Percentiles rank a stretch among this genome's conserved stretches.
These are phyloP conservation scores for Trypanosoma mega DNA, from an alignment of 208 protist genomes.

Conservation along the genomic window DNA sequence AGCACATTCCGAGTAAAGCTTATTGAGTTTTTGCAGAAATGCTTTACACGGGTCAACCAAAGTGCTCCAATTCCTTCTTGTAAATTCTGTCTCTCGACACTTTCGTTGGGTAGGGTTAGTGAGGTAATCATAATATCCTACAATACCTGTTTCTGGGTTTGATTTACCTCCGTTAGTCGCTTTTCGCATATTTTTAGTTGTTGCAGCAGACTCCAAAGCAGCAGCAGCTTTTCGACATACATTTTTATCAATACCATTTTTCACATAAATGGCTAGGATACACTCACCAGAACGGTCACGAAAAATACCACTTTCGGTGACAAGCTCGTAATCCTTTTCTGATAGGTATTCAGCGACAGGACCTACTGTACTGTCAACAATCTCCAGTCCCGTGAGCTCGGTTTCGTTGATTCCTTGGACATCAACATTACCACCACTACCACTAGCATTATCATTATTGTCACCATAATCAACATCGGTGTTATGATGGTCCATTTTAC, in stretches of 20 bases:
- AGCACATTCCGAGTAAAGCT: slow-evolving; percentile 66
- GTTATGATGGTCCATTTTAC: no score
- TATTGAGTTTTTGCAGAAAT: slow-evolving; percentile 57
- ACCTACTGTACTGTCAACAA: slow-evolving; percentile 47
- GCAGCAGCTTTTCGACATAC: slow-evolving; percentile 47
- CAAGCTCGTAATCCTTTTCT: slow-evolving; percentile 61
- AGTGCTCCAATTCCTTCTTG: slow-evolving; percentile 51
- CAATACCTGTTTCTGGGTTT: slow-evolving; percentile 87
- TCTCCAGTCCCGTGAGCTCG: slow-evolving; percentile 65
- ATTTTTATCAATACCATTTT: slow-evolving; percentile 41
- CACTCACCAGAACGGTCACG: slow-evolving; percentile 55
- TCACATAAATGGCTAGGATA: slow-evolving; percentile 70
- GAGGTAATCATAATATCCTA: slow-evolving; percentile 91
- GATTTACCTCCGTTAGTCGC: slow-evolving; percentile 66
- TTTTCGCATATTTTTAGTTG: slow-evolving; percentile 70
- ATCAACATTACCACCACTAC: slow-evolving; percentile 1
- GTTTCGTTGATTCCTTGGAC: slow-evolving; percentile 12
- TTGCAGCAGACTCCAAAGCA: slow-evolving; percentile 66
- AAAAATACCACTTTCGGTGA: slow-evolving; percentile 51
- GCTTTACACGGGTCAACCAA: slow-evolving; percentile 40
- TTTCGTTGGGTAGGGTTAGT: slow-evolving; percentile 77
- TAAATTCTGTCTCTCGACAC: slow-evolving; percentile 87
- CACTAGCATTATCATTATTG: not conserved
- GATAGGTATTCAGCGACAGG: slow-evolving; percentile 48
- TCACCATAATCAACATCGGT: not conserved